Evolutionary conservation across 164 flowering plant genomes (phyloP).

Genomic region (Kingdonia uniflora): DNA sequence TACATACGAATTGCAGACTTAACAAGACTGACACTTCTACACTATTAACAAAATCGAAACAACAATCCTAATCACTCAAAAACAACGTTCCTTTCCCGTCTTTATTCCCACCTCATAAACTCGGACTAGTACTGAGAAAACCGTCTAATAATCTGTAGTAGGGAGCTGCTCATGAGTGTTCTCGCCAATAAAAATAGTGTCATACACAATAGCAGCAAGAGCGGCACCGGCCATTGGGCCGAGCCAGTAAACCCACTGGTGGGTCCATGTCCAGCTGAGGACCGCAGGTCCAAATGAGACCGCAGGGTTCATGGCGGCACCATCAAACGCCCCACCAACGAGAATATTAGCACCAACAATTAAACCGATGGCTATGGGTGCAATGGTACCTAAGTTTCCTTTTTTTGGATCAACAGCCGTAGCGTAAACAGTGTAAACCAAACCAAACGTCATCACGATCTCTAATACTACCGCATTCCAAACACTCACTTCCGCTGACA

Average conservation of each 20-base stretch:
- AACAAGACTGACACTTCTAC: no score
- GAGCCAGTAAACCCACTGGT: conserved; percentile 42
- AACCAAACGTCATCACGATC: conserved; percentile 41
- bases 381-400: conserved; percentile 28
- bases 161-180: conserved; percentile 31
- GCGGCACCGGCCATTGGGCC: conserved; percentile 33
- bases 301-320: conserved; percentile 45
- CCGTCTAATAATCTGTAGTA: conserved; percentile 19
- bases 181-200: conserved; percentile 21
- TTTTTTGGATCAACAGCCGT: conserved; percentile 34
- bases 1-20: no score
- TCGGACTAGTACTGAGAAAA: neutral
- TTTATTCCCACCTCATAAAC: neutral
- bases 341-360: conserved; percentile 40
- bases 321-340: conserved; percentile 40
- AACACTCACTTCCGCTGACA: conserved; percentile 19
- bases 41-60: no score
- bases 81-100: neutral
- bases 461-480: conserved; percentile 32
- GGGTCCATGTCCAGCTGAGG: conserved; percentile 34
- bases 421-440: conserved; percentile 39
- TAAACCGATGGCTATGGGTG: conserved; percentile 39
- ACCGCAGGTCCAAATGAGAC: conserved; percentile 38
- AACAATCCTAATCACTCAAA: neutral
- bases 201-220: conserved; percentile 27